Conservation (phyloP, 2,329 filamentous ascomycete genomes). For the Beauveria medogensis region DNA sequence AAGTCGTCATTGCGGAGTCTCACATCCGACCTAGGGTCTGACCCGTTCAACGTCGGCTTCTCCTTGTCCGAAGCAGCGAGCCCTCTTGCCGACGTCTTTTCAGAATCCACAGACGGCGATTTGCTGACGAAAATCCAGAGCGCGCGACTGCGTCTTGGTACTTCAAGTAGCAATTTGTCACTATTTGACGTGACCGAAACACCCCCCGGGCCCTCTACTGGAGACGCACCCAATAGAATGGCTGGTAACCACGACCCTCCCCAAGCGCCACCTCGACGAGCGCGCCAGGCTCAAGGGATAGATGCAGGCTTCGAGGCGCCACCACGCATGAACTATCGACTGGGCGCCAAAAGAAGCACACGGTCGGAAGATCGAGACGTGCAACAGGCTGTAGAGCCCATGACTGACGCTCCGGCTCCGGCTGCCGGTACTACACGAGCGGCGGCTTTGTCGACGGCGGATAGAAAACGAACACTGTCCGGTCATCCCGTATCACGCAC, state of each 20-base stretch:
- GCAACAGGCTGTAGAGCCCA: conserved; percentile 27
- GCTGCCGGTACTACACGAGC: conserved; percentile 28
- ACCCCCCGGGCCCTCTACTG: conserved; percentile 30
- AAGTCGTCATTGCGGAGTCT: conserved; percentile 32
- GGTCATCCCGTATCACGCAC: conserved; percentile 59
- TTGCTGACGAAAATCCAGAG: conserved; percentile 49
- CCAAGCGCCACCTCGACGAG: conserved; percentile 44
- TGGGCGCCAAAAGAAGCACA: conserved; percentile 35
- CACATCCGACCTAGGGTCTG: conserved; percentile 29
- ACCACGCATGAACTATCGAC: conserved; percentile 54
- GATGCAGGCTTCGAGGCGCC: conserved; percentile 50
- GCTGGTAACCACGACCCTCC: conserved; percentile 34
- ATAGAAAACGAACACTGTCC: conserved; percentile 87
- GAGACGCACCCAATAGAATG: conserved; percentile 18
- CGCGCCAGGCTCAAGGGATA: conserved; percentile 43
- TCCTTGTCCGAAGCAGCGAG: conserved; percentile 34
- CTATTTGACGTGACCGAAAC: conserved; percentile 56
- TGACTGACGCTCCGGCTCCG: conserved; percentile 33
- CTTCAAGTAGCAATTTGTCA: conserved; percentile 27
- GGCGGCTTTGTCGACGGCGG: conserved; percentile 37
- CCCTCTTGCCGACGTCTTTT: conserved; percentile 31
- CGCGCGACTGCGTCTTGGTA: conserved; percentile 38
- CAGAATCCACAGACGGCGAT: conserved; percentile 41
- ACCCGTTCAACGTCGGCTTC: conserved; percentile 45
- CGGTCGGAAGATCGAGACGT: conserved; percentile 30